These are phyloP conservation scores for Rhodotorula sp. DNA, from an alignment of 1,284 basidiomycete species.

Conservation along the genomic window DNA sequence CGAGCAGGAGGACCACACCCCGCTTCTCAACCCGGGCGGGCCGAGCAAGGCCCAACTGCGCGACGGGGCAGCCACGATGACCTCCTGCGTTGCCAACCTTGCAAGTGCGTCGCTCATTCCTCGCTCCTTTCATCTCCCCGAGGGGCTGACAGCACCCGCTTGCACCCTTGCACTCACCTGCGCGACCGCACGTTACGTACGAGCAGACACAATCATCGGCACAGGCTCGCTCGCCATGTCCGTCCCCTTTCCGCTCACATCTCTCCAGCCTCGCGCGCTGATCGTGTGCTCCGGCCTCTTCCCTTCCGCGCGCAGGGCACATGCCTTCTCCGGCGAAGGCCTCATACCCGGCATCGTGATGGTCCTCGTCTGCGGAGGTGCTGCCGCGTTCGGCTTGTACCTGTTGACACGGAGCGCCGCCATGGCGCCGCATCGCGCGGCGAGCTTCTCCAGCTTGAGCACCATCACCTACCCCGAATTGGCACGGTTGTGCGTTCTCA, in stretches of 20 bases:
- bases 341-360: constrained; percentile 72
- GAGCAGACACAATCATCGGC: constrained; percentile 32
- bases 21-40: no score
- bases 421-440: constrained; percentile 67
- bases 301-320: constrained; percentile 46
- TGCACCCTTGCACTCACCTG: neutral
- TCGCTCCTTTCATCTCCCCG: neutral
- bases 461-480: constrained; percentile 70
- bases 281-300: neutral
- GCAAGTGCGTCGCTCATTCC: constrained; percentile 15
- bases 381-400: constrained; percentile 84
- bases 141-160: no score
- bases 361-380: constrained; percentile 79
- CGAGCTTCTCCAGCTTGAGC: constrained; percentile 85
- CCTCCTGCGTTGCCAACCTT: constrained; percentile 33
- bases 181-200: neutral
- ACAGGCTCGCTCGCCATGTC: constrained; percentile 36
- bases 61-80: constrained; percentile 27
- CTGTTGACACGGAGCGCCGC: constrained; percentile 83
- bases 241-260: neutral
- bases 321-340: constrained; percentile 53
- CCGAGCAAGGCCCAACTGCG: constrained; percentile 1
- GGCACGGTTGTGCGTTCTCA: constrained; percentile 49
- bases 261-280: neutral
- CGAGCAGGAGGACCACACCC: no score